Evolutionary conservation across 129 eudicot species (phyloP).

Genomic region (Deinandra increscens): DNA sequence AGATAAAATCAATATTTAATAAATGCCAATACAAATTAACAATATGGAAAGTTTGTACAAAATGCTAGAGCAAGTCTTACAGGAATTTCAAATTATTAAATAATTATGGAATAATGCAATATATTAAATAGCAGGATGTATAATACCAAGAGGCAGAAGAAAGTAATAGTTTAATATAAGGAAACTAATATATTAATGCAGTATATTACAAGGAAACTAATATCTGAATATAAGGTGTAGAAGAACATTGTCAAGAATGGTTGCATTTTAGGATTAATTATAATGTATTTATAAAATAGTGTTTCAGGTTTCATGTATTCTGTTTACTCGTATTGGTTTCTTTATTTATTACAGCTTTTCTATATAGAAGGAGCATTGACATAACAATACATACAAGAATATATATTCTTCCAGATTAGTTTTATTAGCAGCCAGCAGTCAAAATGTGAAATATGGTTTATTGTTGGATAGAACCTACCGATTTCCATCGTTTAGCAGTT

Average conservation of each 20-base stretch:
- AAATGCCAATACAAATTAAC: background rate
- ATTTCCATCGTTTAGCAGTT: too few relatives aligned
- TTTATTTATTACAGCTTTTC: background rate
- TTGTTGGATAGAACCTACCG: background rate
- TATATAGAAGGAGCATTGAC: background rate
- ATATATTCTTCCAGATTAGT: background rate
- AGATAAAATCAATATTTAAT: background rate
- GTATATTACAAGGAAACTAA: background rate
- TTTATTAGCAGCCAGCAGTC: background rate
- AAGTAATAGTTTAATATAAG: background rate
- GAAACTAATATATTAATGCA: too few relatives aligned
- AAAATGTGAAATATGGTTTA: background rate
- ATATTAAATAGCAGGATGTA: background rate
- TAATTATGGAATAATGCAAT: background rate
- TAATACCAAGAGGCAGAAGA: background rate
- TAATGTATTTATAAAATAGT: background rate
- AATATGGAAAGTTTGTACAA: background rate
- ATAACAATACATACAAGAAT: background rate
- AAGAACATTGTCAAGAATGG: background rate
- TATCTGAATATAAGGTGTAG: background rate
- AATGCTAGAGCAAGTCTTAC: background rate
- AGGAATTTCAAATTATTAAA: background rate
- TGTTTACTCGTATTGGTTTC: background rate
- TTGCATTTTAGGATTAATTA: background rate
- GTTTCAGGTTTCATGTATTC: background rate